phyloP scores from a whole-genome alignment of 192 early-diverging fungal genomes.

The Polychytrium aggregatum region DNA sequence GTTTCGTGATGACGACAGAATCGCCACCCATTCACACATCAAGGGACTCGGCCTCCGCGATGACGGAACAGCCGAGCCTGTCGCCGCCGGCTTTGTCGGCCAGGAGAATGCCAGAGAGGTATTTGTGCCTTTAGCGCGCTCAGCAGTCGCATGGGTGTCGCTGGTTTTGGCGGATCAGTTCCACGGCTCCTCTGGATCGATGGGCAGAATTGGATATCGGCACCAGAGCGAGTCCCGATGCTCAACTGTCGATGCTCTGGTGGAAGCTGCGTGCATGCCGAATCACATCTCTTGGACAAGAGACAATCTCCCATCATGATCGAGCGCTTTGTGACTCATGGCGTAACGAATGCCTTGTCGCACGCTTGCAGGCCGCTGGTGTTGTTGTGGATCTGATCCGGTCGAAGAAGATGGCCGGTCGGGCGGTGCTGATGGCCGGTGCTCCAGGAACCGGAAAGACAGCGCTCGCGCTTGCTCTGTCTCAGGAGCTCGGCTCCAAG shows the following conservation, averaged over 20 bases:
- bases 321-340: too few relatives aligned
- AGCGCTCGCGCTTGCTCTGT: conserved; percentile 88
- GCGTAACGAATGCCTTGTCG: too few relatives aligned
- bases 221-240: not conserved
- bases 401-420: conserved; percentile 94
- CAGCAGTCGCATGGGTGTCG: too few relatives aligned
- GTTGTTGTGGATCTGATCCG: conserved; percentile 90
- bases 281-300: not conserved
- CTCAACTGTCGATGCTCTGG: not conserved
- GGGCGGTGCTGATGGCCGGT: conserved; percentile 87
- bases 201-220: too few relatives aligned
- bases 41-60: conserved; percentile 82
- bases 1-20: conserved; percentile 14
- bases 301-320: not conserved
- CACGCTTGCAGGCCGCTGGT: conserved; percentile 70
- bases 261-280: not conserved
- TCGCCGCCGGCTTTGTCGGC: conserved; percentile 89
- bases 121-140: too few relatives aligned
- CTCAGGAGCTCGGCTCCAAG: conserved; percentile 93
- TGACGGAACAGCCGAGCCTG: conserved; percentile 79
- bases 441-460: conserved; percentile 98
- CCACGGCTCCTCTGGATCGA: too few relatives aligned
- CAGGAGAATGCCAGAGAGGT: conserved; percentile 94
- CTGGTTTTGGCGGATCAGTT: too few relatives aligned
- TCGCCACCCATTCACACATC: conserved; percentile 94